Base-by-base conservation (phyloP, 352 stramenopile species). In the Aphanomyces stellatus region DNA sequence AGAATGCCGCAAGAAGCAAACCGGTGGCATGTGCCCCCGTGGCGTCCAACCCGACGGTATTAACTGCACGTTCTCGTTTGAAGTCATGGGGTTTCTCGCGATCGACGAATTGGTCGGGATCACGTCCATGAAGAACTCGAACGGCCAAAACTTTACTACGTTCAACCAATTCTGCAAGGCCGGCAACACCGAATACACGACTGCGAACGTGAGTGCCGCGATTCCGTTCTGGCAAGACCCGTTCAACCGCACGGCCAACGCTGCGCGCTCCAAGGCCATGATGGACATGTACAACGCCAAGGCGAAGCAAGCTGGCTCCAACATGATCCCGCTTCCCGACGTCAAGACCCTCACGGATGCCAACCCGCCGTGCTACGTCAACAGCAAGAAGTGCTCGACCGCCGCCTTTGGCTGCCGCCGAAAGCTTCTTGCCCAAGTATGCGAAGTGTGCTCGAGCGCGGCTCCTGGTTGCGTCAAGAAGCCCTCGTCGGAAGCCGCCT, bases 351-450 rank as follows among this genome's bases (percentile, higher is more conserved):
- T 93, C 24, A 74, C 69, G 6, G 65, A 61, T 0, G 46, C 35
- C 4, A 93, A 93, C 71, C 84, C 84, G 5, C 66, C 76, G 51
- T 93, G 85, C 73, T 88, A 89, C 66, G 62, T 81, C 51, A 93
- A 88, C 76, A 77, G 42, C n/a, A 67, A 72, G 0, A 51, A 64
- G 53, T 93, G 85, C 49, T 81, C 77, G 0, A 72, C 24, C 5
- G 61, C 78, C 1, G 15, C 53, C 22, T 69, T 77, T 61, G 80
- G 81, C 34, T 93, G 84, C 74, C 76, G 69, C 19, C 80, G 84
- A 10, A 72, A 72, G 11, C 71, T 86, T 22, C 88, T 86, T 70
- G 72, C 74, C 13, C 85, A 93, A 72, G 63, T 88, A 10, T 93
- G 84, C 37, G 30, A 79, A 11, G 65, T 83, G 25, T 93, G 84